Conservation (phyloP, 495 filamentous ascomycete genomes). For the Beverwykella pulmonaria region DNA sequence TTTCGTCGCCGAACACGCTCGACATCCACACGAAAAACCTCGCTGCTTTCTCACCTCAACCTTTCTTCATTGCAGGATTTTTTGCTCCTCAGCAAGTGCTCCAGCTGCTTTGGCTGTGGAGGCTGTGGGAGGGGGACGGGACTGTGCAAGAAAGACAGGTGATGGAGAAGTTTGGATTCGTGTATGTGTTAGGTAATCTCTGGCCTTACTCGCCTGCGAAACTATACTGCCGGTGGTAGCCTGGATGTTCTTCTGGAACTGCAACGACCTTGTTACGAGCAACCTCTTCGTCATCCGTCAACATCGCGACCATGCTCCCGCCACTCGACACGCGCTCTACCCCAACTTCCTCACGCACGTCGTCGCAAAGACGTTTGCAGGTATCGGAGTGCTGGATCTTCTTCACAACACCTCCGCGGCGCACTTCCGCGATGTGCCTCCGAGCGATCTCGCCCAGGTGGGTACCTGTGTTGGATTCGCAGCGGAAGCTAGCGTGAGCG, state of each 20-base stretch:
- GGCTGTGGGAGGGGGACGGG: conserved; percentile 47
- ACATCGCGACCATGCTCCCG: conserved; percentile 48
- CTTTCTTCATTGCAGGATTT: conserved; percentile 57
- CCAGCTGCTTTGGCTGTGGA: conserved; percentile 56
- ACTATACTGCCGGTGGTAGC: conserved; percentile 33
- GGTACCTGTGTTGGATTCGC: conserved; percentile 53
- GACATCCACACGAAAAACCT: conserved; percentile 55
- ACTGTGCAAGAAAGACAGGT: conserved; percentile 42
- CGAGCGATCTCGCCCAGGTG: conserved; percentile 50
- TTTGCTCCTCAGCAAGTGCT: conserved; percentile 60
- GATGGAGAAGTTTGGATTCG: conserved; percentile 52
- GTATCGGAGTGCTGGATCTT: conserved; percentile 57
- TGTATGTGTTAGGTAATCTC: conserved; percentile 54
- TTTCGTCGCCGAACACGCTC: conserved; percentile 54
- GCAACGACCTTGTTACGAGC: conserved; percentile 47
- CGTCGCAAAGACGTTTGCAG: conserved; percentile 57
- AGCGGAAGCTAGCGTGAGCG: conserved; percentile 46
- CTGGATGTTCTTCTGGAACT: conserved; percentile 63
- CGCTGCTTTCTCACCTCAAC: conserved; percentile 56
- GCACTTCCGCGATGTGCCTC: conserved; percentile 50
- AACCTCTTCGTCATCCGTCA: conserved; percentile 56
- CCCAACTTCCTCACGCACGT: conserved; percentile 53
- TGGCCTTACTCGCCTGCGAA: conserved; percentile 31
- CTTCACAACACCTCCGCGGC: conserved; percentile 56
- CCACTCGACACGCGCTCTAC: conserved; percentile 52